Base-by-base conservation (phyloP, 495 filamentous ascomycete species). In the Symbiotaphrina buchneri region DNA sequence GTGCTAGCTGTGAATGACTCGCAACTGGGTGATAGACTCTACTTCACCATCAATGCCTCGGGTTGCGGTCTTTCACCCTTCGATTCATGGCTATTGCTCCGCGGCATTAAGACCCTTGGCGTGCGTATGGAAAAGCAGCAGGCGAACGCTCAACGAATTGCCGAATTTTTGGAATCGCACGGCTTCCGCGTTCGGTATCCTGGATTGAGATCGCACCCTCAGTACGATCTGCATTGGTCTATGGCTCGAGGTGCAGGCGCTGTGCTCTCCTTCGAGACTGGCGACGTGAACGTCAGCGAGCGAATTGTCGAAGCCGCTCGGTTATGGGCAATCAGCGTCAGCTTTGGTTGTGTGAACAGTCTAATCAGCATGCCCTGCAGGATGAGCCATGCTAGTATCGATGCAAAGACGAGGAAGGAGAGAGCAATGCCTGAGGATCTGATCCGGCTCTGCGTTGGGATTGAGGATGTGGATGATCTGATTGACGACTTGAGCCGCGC, bases 81-180 rank as follows among this genome's bases (percentile, higher is more conserved):
- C 43, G 87, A 97, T 52, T 85, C 77, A 2, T 97, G 87, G 71
- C 68, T 95, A 14, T 65, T 97, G 14, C 73, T 95, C 59, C 68
- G 90, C 28, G 87, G 87, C 3, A 62, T 97, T 36, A 95, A 97
- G 54, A 97, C 87, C 0, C 63, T 97, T 18, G 83, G 82, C 41
- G 90, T 97, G 35, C 80, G 87, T 39, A 90, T 97, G 80, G 90
- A 95, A 49, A 90, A 85, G 57, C 87, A 97, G 53, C 87, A 95
- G 49, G 56, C 68, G 34, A 95, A 91, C 40, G 79, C 90, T 0
- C 77, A 85, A 52, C 61, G 60, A 13, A 91, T 97, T 38, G 87
- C 87, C 29, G 71, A 79, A 41, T 95, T 91, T 49, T 70, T 97
- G 22, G 90, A 97, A 48, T 54, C 59, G 3, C 75, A 79, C 44